Conservation (phyloP, 495 filamentous ascomycete genomes). For the Penicillium alfredii region DNA sequence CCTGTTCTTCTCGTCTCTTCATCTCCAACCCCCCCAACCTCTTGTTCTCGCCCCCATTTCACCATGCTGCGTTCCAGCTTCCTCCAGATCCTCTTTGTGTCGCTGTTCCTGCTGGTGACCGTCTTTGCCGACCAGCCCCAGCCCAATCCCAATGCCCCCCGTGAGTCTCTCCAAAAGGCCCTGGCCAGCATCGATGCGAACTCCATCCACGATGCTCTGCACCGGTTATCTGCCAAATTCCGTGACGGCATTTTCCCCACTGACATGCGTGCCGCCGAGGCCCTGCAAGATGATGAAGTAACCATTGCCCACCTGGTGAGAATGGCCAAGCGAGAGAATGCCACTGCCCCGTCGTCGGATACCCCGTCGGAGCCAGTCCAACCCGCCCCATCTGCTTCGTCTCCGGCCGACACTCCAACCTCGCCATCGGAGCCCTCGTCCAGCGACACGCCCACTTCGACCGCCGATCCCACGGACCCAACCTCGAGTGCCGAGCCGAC, state of each 20-base stretch:
- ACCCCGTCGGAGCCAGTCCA: too few relatives aligned
- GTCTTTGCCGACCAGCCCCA: conserved; percentile 17
- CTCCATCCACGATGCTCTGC: conserved; percentile 45
- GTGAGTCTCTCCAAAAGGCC: conserved; percentile 35
- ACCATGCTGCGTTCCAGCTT: conserved; percentile 22
- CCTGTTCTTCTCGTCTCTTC: conserved; percentile 8
- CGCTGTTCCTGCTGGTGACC: conserved; percentile 13
- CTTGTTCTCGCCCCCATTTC: background rate
- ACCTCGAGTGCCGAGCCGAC: conserved; percentile 7
- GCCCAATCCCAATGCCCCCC: conserved; percentile 8
- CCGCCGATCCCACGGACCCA: conserved; percentile 7
- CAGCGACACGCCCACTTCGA: conserved; percentile 12
- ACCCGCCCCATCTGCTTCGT: too few relatives aligned
- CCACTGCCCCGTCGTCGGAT: conserved; percentile 20
- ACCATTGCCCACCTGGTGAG: conserved; percentile 39
- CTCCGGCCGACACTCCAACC: too few relatives aligned
- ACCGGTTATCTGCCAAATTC: conserved; percentile 44
- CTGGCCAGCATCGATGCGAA: conserved; percentile 35
- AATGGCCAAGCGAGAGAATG: conserved; percentile 36
- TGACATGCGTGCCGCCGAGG: conserved; percentile 43
- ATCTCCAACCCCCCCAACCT: conserved; percentile 19
- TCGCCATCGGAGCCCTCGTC: too few relatives aligned
- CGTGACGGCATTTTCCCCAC: conserved; percentile 46
- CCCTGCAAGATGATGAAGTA: conserved; percentile 41
- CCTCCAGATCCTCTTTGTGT: conserved; percentile 17